Conservation (phyloP, 176 grass and related monocot genomes). For the Cenchrus fungigraminus region DNA sequence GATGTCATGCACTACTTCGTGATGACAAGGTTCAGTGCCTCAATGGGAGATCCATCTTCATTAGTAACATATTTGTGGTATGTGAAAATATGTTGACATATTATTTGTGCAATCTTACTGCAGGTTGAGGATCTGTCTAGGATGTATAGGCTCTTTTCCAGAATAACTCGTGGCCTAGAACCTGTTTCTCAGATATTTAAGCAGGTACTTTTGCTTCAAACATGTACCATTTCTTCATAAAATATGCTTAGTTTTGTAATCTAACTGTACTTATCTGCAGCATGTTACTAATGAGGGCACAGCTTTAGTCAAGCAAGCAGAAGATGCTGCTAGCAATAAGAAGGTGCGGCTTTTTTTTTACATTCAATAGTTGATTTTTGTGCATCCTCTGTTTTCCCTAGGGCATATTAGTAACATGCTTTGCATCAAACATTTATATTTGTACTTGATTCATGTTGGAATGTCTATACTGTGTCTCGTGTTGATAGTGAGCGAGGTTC, state of each 20-base stretch:
- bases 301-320: conserved; percentile 83
- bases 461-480: background rate
- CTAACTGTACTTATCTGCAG: conserved; percentile 46
- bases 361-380: conserved; percentile 3
- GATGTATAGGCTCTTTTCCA: conserved; percentile 93
- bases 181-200: conserved; percentile 95
- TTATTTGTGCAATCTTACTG: conserved; percentile 20
- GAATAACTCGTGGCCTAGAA: conserved; percentile 76
- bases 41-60: background rate
- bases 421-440: conserved; percentile 8
- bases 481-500: background rate
- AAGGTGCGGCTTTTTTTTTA: conserved; percentile 49
- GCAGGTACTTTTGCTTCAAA: conserved; percentile 49
- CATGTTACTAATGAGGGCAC: conserved; percentile 91
- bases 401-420: background rate
- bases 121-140: conserved; percentile 91
- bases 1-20: conserved; percentile 72
- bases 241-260: conserved; percentile 41
- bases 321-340: conserved; percentile 93
- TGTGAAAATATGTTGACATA: conserved; percentile 23
- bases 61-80: conserved; percentile 17
- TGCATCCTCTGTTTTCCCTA: background rate
- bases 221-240: background rate
- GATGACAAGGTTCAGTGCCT: conserved; percentile 76
- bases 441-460: background rate